Percentiles rank a stretch among this genome's conserved stretches.
phyloP scores from a whole-genome alignment of 352 stramenopile species.

The Plasmopara muralis region DNA sequence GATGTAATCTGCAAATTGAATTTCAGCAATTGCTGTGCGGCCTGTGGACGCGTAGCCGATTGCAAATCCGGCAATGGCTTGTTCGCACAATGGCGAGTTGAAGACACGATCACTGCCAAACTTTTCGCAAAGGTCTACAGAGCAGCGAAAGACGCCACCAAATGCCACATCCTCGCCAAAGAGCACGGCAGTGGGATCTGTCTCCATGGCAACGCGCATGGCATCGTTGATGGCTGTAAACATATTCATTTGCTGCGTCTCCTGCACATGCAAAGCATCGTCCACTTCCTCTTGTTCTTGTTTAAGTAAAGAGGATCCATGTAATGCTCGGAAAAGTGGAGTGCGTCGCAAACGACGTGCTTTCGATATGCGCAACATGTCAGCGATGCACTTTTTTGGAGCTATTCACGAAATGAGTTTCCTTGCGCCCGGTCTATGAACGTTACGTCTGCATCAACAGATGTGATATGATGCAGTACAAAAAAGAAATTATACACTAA shows the following conservation, averaged over 20 bases:
- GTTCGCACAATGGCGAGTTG: slow-evolving; percentile 95
- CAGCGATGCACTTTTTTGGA: background rate
- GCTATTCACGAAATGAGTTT: slow-evolving; percentile 11
- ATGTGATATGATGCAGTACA: slow-evolving; percentile 20
- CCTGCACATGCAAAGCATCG: slow-evolving; percentile 20
- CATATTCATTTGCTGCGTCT: slow-evolving; percentile 87
- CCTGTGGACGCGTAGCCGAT: slow-evolving; percentile 96
- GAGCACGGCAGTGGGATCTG: slow-evolving; percentile 86
- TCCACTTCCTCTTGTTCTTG: slow-evolving; percentile 19
- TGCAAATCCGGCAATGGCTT: slow-evolving; percentile 92
- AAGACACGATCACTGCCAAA: slow-evolving; percentile 95
- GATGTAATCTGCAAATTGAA: slow-evolving; percentile 98
- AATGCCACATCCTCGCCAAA: slow-evolving; percentile 99
- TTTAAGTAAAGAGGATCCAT: slow-evolving; percentile 5
- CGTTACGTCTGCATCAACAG: slow-evolving; percentile 23
- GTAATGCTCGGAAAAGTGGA: slow-evolving; percentile 5
- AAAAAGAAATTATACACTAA: too few relatives aligned
- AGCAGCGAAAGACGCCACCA: slow-evolving; percentile 97
- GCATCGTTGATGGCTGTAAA: slow-evolving; percentile 91
- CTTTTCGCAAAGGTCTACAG: slow-evolving; percentile 88
- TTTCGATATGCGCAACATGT: too few relatives aligned
- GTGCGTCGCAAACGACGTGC: slow-evolving; percentile 2
- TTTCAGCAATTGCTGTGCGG: slow-evolving; percentile 96
- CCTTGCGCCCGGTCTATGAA: slow-evolving; percentile 1
- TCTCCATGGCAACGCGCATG: slow-evolving; percentile 85